Conservation (phyloP, 2,329 filamentous ascomycete species). For the Ceratocystis cubensis region DNA sequence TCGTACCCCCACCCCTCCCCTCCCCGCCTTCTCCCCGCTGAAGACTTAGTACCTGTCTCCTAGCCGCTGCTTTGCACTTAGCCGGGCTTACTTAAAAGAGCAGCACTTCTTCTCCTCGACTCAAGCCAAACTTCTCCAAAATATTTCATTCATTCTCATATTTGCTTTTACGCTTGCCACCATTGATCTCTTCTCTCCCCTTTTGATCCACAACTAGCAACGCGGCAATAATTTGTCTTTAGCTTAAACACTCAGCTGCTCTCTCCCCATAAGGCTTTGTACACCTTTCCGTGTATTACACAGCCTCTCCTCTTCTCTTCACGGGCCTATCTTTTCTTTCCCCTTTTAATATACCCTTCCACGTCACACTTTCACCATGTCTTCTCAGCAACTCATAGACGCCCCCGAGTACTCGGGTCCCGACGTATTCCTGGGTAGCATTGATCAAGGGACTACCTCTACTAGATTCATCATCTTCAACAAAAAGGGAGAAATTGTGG, state of each 20-base stretch:
- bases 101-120: not conserved
- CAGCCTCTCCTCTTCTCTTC: not conserved
- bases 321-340: not conserved
- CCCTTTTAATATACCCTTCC: not conserved
- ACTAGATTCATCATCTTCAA: slow-evolving; percentile 87
- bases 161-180: not conserved
- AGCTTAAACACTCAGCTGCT: not conserved
- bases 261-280: not conserved
- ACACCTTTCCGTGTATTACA: slow-evolving; percentile 4
- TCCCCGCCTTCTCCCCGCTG: not conserved
- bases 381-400: slow-evolving; percentile 4
- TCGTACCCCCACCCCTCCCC: not conserved
- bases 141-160: not conserved
- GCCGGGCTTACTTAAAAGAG: slow-evolving; percentile 11
- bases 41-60: not conserved
- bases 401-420: not conserved
- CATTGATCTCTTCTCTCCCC: not conserved
- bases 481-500: slow-evolving; percentile 61
- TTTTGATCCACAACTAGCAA: not conserved
- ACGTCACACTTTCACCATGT: not conserved
- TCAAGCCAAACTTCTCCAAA: not conserved
- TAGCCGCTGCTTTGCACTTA: not conserved
- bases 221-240: not conserved
- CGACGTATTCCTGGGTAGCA: slow-evolving; percentile 59
- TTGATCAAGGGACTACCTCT: slow-evolving; percentile 84